Evolutionary conservation across 2,329 filamentous ascomycete genomes (phyloP).

Genomic region (Trichoderma citrinoviride): DNA sequence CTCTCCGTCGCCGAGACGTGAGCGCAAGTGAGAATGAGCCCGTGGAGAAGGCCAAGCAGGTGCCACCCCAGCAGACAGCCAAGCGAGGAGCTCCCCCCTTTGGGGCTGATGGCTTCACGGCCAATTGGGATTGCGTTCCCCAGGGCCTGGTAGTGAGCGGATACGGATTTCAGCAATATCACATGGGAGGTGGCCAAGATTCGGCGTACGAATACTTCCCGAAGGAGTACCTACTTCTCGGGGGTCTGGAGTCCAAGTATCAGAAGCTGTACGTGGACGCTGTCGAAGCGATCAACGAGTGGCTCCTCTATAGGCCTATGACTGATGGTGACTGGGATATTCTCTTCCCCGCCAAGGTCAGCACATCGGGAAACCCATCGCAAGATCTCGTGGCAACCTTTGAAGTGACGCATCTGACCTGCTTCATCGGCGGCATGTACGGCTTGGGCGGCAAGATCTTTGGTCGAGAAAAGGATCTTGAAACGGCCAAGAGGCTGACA

Average conservation of each 20-base stretch:
- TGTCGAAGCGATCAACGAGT: conserved; percentile 65
- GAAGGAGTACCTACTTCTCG: conserved; percentile 69
- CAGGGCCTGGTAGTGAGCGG: conserved; percentile 56
- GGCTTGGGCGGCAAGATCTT: conserved; percentile 64
- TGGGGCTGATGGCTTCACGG: conserved; percentile 35
- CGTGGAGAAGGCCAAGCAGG: neutral
- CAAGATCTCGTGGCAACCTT: conserved; percentile 50
- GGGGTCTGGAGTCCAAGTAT: conserved; percentile 71
- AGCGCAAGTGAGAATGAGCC: neutral
- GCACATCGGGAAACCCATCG: conserved; percentile 43
- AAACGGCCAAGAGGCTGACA: conserved; percentile 60
- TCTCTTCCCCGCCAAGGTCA: conserved; percentile 68
- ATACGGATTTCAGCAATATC: conserved; percentile 48
- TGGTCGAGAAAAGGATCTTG: conserved; percentile 56
- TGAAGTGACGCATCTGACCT: conserved; percentile 62
- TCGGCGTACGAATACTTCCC: conserved; percentile 71
- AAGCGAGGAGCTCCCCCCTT: conserved; percentile 30
- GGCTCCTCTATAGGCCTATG: conserved; percentile 78
- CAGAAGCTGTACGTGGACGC: conserved; percentile 67
- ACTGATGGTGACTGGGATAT: conserved; percentile 64
- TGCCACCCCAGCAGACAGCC: neutral
- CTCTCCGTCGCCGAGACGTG: conserved; percentile 10
- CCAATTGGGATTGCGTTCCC: conserved; percentile 51
- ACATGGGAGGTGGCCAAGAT: conserved; percentile 65
- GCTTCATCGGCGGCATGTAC: conserved; percentile 70